Evolutionary conservation across 306 rosid species (phyloP).

Genomic region (Biancaea sappan): DNA sequence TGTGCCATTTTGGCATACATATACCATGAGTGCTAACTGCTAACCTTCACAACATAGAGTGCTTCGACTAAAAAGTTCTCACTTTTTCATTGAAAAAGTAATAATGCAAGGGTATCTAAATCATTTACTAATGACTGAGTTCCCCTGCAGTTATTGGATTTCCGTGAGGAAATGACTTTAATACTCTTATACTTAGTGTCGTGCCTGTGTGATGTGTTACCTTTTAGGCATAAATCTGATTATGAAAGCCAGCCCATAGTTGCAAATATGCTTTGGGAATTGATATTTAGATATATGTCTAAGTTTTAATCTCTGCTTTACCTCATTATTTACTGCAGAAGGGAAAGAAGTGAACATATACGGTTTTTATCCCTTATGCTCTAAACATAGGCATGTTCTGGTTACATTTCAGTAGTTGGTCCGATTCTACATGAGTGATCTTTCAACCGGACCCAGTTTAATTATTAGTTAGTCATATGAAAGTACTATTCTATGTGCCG

Average conservation of each 20-base stretch:
- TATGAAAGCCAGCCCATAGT: not conserved
- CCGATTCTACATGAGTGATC: not conserved
- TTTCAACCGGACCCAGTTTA: not conserved
- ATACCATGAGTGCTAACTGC: not conserved
- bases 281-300: not conserved
- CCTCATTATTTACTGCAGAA: not conserved
- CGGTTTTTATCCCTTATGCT: not conserved
- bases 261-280: not conserved
- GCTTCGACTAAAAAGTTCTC: not conserved
- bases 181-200: not conserved
- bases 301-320: not conserved
- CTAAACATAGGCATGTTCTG: not conserved
- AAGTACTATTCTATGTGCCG: not conserved
- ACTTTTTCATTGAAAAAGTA: not conserved
- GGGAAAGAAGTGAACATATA: not conserved
- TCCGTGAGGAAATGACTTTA: not conserved
- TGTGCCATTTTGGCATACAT: constrained; percentile 7
- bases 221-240: not conserved
- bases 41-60: not conserved
- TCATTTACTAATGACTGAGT: not conserved
- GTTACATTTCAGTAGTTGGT: not conserved
- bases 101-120: not conserved
- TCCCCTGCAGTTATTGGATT: not conserved
- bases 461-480: too few relatives aligned
- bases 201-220: not conserved